Evolutionary conservation across 1,139 yeast genomes (phyloP), one percentile per base, ranked within the genome.

Genomic region (Eremothecium sinecaudum): DNA sequence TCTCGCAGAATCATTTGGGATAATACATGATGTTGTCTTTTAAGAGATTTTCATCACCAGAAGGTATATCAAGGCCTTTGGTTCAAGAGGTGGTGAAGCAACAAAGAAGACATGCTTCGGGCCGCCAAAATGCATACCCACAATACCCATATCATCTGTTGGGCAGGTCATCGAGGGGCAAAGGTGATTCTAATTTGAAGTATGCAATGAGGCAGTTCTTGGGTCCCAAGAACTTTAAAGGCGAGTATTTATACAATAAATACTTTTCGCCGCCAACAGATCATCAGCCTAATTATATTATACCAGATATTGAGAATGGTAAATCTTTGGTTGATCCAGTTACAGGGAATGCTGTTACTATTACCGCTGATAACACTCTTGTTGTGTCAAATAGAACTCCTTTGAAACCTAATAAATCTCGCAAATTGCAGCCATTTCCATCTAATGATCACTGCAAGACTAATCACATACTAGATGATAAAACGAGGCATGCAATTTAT

Each of bases 181-280:
- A 61, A 34, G 67, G 66, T 46, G 65, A 64, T 38, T 60, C 72
- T 4, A 47, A 52, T 29, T 34, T 53, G 36, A 50, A 50, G 36
- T 45, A 44, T 40, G 58, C 59, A 3, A 53, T 56, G 57, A 47
- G 59, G 34, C 60, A 56, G 38, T 82, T 82, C 61, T 64, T 84
- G 39, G 97, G 97, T 2, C 93, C 93, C 23, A 73, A 67, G 55
- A 84, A 84, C 58, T 71, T 74, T 56, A 76, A 81, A 53, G 96
- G 96, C 19, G 87, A 84, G 48, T 82, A 83, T 61, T 66, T 67
- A 45, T 62, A 74, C 51, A 87, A 86, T 66, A 82, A 78, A 54
- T 81, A 82, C 59, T 77, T 71, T 49, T 67, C 70, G 45, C 79
- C 92, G 10, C 79, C 87, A 11, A 77, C 71, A 45, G 64, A 80